Evolutionary conservation across 306 rosid species (phyloP).

Genomic region (Dryas octopetala): DNA sequence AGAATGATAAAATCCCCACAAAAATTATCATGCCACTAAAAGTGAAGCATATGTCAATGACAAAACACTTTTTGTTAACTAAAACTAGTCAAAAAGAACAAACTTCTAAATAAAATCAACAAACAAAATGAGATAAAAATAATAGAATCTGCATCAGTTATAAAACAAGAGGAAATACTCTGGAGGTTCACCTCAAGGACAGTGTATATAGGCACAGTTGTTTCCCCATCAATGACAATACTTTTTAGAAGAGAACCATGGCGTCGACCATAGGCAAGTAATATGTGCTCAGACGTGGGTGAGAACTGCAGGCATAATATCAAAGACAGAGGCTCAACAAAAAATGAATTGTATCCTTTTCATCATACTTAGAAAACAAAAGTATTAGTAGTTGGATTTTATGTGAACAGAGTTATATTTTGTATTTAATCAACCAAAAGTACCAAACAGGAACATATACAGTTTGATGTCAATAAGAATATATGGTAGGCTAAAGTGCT

Average conservation of each 20-base stretch:
- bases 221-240: slow-evolving; percentile 87
- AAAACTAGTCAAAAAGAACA: slow-evolving; percentile 32
- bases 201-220: slow-evolving; percentile 85
- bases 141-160: slow-evolving; percentile 18
- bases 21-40: no score
- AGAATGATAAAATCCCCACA: no score
- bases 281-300: slow-evolving; percentile 58
- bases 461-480: background rate
- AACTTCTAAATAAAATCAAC: slow-evolving; percentile 29
- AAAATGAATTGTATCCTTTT: background rate
- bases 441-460: background rate
- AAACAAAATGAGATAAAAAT: background rate
- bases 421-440: background rate
- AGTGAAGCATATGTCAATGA: background rate
- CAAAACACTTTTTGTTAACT: background rate
- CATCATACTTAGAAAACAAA: slow-evolving; percentile 13
- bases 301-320: slow-evolving; percentile 50
- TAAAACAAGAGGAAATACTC: background rate
- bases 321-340: slow-evolving; percentile 30
- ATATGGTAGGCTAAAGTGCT: background rate
- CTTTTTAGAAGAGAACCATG: slow-evolving; percentile 70
- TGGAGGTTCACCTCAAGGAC: slow-evolving; percentile 73
- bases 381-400: background rate
- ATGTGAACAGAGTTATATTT: background rate
- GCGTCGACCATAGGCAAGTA: slow-evolving; percentile 64